A percentile compares a stretch with the other conserved stretches of the same genome.
phyloP scores from a whole-genome alignment of 352 stramenopile genomes.

The Globisporangium megalacanthum region DNA sequence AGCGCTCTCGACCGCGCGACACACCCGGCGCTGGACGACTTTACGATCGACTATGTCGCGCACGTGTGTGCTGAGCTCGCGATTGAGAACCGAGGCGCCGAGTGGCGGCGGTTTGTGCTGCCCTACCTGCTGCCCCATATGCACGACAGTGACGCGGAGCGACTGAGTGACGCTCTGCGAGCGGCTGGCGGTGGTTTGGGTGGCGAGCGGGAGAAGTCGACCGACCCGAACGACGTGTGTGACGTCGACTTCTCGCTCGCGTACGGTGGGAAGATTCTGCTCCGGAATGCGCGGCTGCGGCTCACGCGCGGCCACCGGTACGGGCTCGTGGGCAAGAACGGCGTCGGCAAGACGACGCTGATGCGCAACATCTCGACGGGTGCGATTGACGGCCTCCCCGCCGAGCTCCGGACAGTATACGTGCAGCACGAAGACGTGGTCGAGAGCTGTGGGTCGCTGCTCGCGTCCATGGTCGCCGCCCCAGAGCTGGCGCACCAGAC shows the following conservation, averaged over 20 bases:
- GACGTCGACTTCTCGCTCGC: slow-evolving; percentile 91
- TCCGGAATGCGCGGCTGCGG: slow-evolving; percentile 89
- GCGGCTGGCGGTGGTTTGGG: slow-evolving; percentile 47
- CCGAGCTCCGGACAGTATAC: slow-evolving; percentile 95
- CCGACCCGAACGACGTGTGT: too few species aligned
- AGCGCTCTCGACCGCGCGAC: slow-evolving; percentile 37
- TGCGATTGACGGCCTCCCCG: slow-evolving; percentile 95
- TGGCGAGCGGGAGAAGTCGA: slow-evolving; percentile 25
- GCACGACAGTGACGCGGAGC: slow-evolving; percentile 40
- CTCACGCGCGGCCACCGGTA: slow-evolving; percentile 91
- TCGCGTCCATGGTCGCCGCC: slow-evolving; percentile 84
- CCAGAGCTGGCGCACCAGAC: slow-evolving; percentile 18
- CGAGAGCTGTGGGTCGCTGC: too few species aligned
- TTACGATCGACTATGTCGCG: slow-evolving; percentile 52
- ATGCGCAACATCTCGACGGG: slow-evolving; percentile 95
- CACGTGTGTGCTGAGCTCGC: slow-evolving; percentile 59
- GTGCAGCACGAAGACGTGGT: slow-evolving; percentile 89
- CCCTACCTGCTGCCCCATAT: slow-evolving; percentile 53
- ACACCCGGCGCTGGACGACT: slow-evolving; percentile 43
- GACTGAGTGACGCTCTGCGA: slow-evolving; percentile 42
- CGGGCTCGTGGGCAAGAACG: slow-evolving; percentile 92
- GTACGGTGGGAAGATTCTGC: slow-evolving; percentile 90
- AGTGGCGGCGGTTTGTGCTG: slow-evolving; percentile 51
- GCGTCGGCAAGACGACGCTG: slow-evolving; percentile 95
- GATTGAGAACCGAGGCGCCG: slow-evolving; percentile 44